Conservation (phyloP, 1,284 basidiomycete genomes). For the Ceratorhiza oryzae-sativae region DNA sequence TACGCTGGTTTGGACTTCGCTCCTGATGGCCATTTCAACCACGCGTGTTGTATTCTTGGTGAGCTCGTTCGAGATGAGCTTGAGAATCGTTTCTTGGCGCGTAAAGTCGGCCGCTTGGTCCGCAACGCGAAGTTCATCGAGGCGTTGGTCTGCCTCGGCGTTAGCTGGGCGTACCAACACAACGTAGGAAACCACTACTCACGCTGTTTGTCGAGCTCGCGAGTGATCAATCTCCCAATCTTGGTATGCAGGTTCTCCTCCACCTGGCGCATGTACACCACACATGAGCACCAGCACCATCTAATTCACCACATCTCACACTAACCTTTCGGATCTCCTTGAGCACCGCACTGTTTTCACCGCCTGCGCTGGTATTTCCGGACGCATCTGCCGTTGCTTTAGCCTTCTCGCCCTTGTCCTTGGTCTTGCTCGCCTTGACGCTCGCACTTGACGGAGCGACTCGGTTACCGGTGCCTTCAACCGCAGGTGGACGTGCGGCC, state of each 20-base stretch:
- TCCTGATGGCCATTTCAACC: conserved; percentile 82
- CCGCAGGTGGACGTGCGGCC: conserved; percentile 51
- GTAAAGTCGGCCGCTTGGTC: conserved; percentile 79
- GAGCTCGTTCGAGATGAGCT: conserved; percentile 81
- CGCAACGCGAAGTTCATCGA: conserved; percentile 76
- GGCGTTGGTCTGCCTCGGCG: conserved; percentile 67
- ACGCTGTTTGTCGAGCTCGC: conserved; percentile 89
- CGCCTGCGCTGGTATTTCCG: neutral
- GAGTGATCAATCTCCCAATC: conserved; percentile 74
- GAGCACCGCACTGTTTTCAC: conserved; percentile 59
- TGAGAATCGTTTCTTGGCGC: conserved; percentile 84
- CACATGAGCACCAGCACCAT: neutral
- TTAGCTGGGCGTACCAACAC: conserved; percentile 18
- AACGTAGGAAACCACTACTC: conserved; percentile 46
- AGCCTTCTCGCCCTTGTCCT: conserved; percentile 54
- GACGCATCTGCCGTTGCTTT: conserved; percentile 28
- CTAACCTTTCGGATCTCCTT: conserved; percentile 67
- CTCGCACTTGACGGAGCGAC: conserved; percentile 60
- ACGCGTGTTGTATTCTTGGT: conserved; percentile 84
- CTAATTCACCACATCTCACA: neutral
- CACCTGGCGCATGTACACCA: conserved; percentile 56
- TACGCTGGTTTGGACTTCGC: conserved; percentile 78
- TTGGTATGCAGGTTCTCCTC: conserved; percentile 78
- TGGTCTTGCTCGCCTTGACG: conserved; percentile 59
- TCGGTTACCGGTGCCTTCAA: conserved; percentile 67